phyloP scores from a whole-genome alignment of 208 protist genomes.

The Wallacemonas sp. region DNA sequence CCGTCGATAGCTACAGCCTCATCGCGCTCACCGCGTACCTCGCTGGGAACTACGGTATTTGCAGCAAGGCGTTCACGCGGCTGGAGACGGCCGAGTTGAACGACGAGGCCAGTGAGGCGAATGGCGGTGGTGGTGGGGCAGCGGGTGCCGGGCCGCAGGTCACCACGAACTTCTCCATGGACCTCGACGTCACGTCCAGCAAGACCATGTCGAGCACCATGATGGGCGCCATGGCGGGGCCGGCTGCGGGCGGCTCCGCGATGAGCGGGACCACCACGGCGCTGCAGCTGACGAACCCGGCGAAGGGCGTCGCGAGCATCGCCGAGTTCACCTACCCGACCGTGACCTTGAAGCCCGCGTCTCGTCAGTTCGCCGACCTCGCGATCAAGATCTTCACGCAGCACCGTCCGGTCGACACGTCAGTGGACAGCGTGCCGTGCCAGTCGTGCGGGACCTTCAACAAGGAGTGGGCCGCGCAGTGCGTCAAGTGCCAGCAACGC shows the following conservation, averaged over 20 bases:
- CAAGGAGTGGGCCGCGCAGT: slow-evolving; percentile 89
- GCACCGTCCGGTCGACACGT: slow-evolving; percentile 84
- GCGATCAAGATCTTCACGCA: slow-evolving; percentile 92
- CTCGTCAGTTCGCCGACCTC: slow-evolving; percentile 87
- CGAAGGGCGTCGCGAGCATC: slow-evolving; percentile 45
- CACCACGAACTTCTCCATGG: slow-evolving; percentile 79
- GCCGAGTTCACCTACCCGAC: slow-evolving; percentile 74
- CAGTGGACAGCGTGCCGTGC: slow-evolving; percentile 74
- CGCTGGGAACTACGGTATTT: slow-evolving; percentile 90
- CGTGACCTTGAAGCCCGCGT: slow-evolving; percentile 64
- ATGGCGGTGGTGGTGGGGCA: too few relatives aligned
- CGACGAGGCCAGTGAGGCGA: slow-evolving; percentile 36
- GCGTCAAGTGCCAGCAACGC: slow-evolving; percentile 76
- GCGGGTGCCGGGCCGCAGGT: too few relatives aligned
- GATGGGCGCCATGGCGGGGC: slow-evolving; percentile 18
- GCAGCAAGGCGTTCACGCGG: slow-evolving; percentile 94
- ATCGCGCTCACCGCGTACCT: slow-evolving; percentile 94
- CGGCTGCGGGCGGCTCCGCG: slow-evolving; percentile 23
- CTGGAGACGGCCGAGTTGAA: slow-evolving; percentile 91
- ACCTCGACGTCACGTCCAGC: slow-evolving; percentile 75
- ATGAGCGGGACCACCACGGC: slow-evolving; percentile 74
- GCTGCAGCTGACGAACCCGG: slow-evolving; percentile 76
- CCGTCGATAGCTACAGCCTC: slow-evolving; percentile 92
- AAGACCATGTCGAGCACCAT: slow-evolving; percentile 51
- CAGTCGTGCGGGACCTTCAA: slow-evolving; percentile 83